phyloP scores from a whole-genome alignment of 805 yeast genomes.

The Brettanomyces sp. region DNA sequence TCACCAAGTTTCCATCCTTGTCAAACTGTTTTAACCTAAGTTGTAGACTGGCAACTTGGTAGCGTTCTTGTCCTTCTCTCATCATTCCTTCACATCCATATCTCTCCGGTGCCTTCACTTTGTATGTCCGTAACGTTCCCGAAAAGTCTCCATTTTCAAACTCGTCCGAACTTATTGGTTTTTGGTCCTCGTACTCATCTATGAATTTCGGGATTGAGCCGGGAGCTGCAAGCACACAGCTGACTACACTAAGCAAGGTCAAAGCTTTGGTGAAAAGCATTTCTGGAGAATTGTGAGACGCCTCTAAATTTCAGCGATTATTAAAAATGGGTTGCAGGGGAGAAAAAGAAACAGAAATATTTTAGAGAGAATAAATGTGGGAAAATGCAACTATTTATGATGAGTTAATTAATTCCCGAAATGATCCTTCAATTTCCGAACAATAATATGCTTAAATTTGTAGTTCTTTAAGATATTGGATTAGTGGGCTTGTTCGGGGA shows the following conservation, averaged over 20 bases:
- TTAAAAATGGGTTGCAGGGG: background rate
- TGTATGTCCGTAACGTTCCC: background rate
- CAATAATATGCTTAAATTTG: too few relatives aligned
- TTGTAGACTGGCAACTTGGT: constrained; percentile 1
- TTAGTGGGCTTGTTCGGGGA: too few relatives aligned
- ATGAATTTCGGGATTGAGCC: background rate
- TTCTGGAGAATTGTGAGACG: background rate
- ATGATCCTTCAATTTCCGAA: too few relatives aligned
- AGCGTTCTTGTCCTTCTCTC: background rate
- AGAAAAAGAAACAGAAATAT: background rate
- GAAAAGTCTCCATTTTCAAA: background rate
- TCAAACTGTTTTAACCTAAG: background rate
- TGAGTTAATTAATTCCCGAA: too few relatives aligned
- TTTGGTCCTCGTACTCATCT: background rate
- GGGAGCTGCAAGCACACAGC: background rate
- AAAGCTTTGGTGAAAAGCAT: background rate
- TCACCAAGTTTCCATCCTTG: background rate
- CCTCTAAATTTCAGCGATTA: background rate
- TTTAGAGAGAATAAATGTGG: too few relatives aligned
- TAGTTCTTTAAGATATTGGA: too few relatives aligned
- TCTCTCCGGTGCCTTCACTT: background rate
- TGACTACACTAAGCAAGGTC: background rate
- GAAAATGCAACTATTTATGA: too few relatives aligned
- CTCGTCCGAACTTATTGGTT: background rate
- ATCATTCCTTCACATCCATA: background rate